Conservation (phyloP, 768 basidiomycete species). For the Goffeauzyma gilvescens region DNA sequence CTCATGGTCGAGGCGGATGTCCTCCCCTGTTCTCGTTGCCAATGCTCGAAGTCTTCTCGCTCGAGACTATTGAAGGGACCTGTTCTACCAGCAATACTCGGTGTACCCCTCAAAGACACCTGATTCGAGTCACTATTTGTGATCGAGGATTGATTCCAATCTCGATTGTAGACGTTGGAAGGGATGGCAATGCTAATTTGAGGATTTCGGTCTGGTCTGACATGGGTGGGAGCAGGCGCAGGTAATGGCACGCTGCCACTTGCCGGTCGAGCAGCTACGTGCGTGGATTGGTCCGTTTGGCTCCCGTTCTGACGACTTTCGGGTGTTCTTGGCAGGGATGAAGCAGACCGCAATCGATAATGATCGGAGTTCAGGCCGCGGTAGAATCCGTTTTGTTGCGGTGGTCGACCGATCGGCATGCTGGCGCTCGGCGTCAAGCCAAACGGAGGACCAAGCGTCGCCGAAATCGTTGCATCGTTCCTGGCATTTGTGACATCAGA, state of each 20-base stretch:
- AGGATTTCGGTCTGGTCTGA: neutral
- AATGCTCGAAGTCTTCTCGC: neutral
- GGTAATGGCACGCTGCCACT: neutral
- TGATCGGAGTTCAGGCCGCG: no score
- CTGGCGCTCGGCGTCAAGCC: no score
- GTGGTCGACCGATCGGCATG: no score
- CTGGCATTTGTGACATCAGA: no score
- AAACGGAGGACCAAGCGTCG: no score
- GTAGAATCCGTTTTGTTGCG: no score
- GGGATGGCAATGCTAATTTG: constrained; percentile 3
- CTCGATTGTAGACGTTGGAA: neutral
- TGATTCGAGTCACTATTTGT: neutral
- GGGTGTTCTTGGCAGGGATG: neutral
- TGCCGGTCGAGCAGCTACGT: neutral
- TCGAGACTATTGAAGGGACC: neutral
- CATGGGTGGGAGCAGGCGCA: neutral
- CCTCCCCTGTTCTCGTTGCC: constrained; percentile 1
- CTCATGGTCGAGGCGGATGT: no score
- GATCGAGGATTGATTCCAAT: neutral
- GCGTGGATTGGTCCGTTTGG: neutral
- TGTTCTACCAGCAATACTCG: neutral
- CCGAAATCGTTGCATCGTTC: no score
- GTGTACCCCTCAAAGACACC: neutral
- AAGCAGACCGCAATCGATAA: no score
- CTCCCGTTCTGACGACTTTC: neutral